phyloP scores from a whole-genome alignment of 2,329 filamentous ascomycete species.

The Magnaporthales sp. region DNA sequence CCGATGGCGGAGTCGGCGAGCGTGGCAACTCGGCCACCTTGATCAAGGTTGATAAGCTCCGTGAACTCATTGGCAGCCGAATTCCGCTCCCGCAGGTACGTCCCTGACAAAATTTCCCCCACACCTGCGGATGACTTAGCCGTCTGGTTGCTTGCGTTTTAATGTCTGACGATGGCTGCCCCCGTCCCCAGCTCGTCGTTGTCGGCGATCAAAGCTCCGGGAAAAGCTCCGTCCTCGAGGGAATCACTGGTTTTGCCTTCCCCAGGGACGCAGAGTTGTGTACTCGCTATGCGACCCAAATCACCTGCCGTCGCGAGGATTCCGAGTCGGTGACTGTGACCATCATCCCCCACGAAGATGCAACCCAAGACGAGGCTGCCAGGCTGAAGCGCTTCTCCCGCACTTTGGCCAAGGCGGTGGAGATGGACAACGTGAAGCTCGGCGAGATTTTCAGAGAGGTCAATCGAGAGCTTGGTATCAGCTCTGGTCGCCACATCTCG shows the following conservation, averaged over 20 bases:
- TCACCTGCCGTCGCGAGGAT: conserved; percentile 30
- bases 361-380: conserved; percentile 8
- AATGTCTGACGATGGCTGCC: background rate
- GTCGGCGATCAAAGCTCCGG: conserved; percentile 81
- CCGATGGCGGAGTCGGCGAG: background rate
- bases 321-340: conserved; percentile 27
- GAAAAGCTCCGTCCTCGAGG: conserved; percentile 78
- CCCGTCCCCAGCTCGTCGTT: conserved; percentile 59
- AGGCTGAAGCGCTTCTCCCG: conserved; percentile 10
- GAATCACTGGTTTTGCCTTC: conserved; percentile 38
- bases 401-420: conserved; percentile 4
- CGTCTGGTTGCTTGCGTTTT: background rate
- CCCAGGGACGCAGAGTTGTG: conserved; percentile 34
- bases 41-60: conserved; percentile 17
- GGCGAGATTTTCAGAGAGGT: conserved; percentile 29
- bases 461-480: background rate
- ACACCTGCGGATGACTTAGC: too few relatives aligned
- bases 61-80: conserved; percentile 16
- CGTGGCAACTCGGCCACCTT: conserved; percentile 13
- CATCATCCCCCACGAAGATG: conserved; percentile 25
- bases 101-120: background rate
- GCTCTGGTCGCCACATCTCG: background rate
- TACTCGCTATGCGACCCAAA: conserved; percentile 40
- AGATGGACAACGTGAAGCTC: background rate
- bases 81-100: conserved; percentile 16